Evolutionary conservation across 805 yeast genomes (phyloP).

Genomic region (Candida germanica): DNA sequence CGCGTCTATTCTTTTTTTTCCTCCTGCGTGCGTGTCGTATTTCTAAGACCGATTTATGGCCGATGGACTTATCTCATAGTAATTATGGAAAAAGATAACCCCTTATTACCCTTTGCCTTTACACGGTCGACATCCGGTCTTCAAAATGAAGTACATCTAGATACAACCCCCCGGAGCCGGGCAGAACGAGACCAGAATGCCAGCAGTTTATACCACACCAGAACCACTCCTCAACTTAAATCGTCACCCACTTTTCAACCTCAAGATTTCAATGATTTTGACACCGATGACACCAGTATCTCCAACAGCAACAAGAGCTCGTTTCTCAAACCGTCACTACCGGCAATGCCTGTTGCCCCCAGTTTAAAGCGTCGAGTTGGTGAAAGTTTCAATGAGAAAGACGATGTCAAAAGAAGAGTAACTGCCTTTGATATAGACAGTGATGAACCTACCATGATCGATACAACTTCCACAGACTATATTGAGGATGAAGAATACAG

Average conservation of each 20-base stretch:
- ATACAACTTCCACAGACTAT: slow-evolving; percentile 12
- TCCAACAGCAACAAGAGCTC: slow-evolving; percentile 1
- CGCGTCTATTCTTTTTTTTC: no score
- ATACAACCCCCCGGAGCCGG: slow-evolving; percentile 40
- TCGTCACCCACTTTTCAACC: no score
- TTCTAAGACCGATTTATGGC: no score
- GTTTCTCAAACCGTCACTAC: slow-evolving; percentile 17
- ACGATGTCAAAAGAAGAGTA: slow-evolving; percentile 35
- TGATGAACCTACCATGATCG: slow-evolving; percentile 19
- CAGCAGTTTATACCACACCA: slow-evolving; percentile 41
- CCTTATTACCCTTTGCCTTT: slow-evolving; percentile 50
- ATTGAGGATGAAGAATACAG: slow-evolving; percentile 9
- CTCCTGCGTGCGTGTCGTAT: no score
- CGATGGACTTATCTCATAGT: not conserved
- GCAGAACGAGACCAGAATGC: slow-evolving; percentile 43
- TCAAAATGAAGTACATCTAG: slow-evolving; percentile 30
- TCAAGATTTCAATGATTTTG: no score
- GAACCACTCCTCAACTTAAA: slow-evolving; percentile 15
- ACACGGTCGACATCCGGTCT: slow-evolving; percentile 22
- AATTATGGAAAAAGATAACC: slow-evolving; percentile 31
- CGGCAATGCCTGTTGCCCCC: slow-evolving; percentile 19
- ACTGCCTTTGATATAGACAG: slow-evolving; percentile 13
- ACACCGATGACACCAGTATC: slow-evolving; percentile 1
- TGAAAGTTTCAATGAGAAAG: slow-evolving; percentile 41
- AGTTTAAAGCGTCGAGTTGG: slow-evolving; percentile 42